Base-by-base conservation (phyloP, 1,284 basidiomycete genomes). In the Tilletia walkeri region DNA sequence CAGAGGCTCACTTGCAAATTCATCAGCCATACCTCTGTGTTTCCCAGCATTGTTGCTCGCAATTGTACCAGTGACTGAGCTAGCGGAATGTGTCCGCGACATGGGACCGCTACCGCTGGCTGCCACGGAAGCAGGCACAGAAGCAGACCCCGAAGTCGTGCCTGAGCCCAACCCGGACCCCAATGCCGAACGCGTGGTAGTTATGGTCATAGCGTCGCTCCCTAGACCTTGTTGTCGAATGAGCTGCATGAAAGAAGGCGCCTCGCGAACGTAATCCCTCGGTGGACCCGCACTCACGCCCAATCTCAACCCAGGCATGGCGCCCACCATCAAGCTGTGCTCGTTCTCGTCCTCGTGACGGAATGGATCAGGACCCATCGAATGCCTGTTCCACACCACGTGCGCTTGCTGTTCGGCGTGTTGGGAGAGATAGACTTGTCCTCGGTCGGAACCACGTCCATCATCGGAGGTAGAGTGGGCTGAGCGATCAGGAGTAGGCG, bases 241-340 rank as follows among this genome's bases (percentile, higher is more conserved):
- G 12, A 47, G 61, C 39, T 70, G 30, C 69, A 66, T 70, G 47
- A 67, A 70, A 20, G 39, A 49, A 7, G 69, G 69, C 24, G 69
- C 69, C 38, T 70, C 65, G 16, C 39, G 4, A 4, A 70, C 69
- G 39, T 70, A 70, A 34, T 70, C 67, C 24, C 67, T 34, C 20
- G 34, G 34, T 39, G 34, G 56, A 18, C 56, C 34, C n/a, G 10
- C 14, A 36, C 34, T 61, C 7, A 24, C 56, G 30, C 56, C 56
- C 56, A 61, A 9, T 36, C 56, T 5, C 18, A 24, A 34, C 24
- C 24, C 56, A 4, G 56, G 38, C 7, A 34, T 10, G n/a, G 47
- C 47, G 47, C 12, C 12, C 12, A 10, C n/a, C 12, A 48, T 12
- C 12, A 10, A 10, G 47, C 47, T 48, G 47, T 10, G 10, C 12